Conservation (phyloP, 73 alveolate species). For the Stentor coeruleus region DNA sequence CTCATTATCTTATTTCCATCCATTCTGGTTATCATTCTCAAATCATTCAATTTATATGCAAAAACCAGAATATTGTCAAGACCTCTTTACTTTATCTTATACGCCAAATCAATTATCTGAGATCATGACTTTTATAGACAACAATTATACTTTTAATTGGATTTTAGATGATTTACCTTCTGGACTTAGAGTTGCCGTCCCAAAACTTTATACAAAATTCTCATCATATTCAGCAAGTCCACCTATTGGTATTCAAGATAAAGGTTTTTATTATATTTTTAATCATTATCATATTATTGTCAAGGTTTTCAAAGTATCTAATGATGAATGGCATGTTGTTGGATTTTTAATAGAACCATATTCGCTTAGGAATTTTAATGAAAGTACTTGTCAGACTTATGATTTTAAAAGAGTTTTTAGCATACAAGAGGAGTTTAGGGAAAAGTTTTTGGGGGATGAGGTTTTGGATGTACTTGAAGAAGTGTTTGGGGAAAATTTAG, state of each 20-base stretch:
- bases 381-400: not conserved
- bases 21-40: no score
- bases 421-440: not conserved
- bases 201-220: not conserved
- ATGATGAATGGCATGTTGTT: not conserved
- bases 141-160: constrained; percentile 42
- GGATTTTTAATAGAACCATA: constrained; percentile 29
- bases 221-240: not conserved
- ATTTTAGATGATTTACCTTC: constrained; percentile 29
- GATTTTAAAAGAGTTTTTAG: not conserved
- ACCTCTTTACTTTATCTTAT: no score
- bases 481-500: not conserved
- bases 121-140: no score
- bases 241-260: constrained; percentile 4
- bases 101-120: no score
- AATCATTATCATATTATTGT: constrained; percentile 6
- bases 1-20: no score
- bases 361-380: not conserved
- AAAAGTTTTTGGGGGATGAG: not conserved
- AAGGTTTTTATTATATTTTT: not conserved
- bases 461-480: not conserved
- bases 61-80: no score
- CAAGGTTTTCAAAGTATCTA: not conserved
- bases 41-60: no score
- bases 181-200: not conserved